These are phyloP conservation scores for Colletotrichum sp. DNA, from an alignment of 2,329 filamentous ascomycete species.

Conservation along the genomic window DNA sequence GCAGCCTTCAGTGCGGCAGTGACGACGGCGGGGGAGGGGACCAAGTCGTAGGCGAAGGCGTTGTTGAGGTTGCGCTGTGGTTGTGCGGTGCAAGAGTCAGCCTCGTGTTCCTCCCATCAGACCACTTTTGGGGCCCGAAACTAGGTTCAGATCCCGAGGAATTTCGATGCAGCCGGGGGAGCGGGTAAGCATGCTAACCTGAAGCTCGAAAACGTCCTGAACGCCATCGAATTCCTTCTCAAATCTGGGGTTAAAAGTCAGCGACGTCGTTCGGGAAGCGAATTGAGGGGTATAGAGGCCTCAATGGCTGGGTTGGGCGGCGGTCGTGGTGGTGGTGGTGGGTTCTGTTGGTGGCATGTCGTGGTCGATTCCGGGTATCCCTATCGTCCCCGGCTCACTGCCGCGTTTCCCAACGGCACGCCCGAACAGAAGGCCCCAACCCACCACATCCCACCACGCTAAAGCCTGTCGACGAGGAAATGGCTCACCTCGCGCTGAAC, in stretches of 20 bases:
- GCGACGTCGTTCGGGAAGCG: not conserved
- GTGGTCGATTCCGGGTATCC: not conserved
- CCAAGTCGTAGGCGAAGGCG: slow-evolving; percentile 99
- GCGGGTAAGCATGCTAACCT: slow-evolving; percentile 66
- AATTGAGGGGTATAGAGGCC: not conserved
- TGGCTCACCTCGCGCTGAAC: slow-evolving; percentile 90
- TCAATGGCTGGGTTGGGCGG: slow-evolving; percentile 9
- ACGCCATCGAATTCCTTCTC: slow-evolving; percentile 99
- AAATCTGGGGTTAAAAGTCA: slow-evolving; percentile 65
- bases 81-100: slow-evolving; percentile 7
- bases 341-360: not conserved
- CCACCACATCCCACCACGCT: not conserved
- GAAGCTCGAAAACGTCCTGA: slow-evolving; percentile 99
- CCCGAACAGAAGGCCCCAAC: not conserved
- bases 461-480: not conserved
- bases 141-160: slow-evolving; percentile 12
- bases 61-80: slow-evolving; percentile 91
- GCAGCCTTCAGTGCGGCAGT: slow-evolving; percentile 91
- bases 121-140: slow-evolving; percentile 17
- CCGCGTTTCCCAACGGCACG: not conserved
- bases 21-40: slow-evolving; percentile 91
- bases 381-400: slow-evolving; percentile 1
- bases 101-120: slow-evolving; percentile 21
- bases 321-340: not conserved
- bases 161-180: not conserved